These are phyloP conservation scores for Populus alba DNA, from an alignment of 345 rosid genomes.

Conservation along the genomic window DNA sequence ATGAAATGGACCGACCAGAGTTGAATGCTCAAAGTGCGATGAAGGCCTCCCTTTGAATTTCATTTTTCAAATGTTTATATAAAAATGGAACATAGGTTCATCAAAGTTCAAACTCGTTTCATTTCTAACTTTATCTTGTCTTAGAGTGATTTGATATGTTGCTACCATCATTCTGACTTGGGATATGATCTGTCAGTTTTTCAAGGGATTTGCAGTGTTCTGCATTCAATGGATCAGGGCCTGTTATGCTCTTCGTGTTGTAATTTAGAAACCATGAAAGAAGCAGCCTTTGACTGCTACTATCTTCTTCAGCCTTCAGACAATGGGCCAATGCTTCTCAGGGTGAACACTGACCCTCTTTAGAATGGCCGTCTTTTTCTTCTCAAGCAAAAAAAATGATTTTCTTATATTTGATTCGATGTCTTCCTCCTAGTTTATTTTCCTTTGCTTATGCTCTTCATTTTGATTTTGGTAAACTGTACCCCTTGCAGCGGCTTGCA, in stretches of 20 bases:
- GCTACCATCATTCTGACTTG: constrained; percentile 10
- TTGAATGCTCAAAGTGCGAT: constrained; percentile 66
- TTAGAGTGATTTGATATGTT: background rate
- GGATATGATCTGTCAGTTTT: constrained; percentile 50
- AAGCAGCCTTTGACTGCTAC: constrained; percentile 56
- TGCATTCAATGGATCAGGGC: constrained; percentile 78
- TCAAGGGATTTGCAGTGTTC: constrained; percentile 65
- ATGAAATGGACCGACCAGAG: constrained; percentile 60
- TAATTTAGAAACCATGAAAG: constrained; percentile 58
- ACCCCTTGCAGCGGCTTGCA: constrained; percentile 67
- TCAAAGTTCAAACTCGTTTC: constrained; percentile 6
- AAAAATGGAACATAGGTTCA: background rate
- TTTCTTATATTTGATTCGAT: background rate
- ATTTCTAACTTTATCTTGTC: constrained; percentile 4
- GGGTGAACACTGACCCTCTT: constrained; percentile 46
- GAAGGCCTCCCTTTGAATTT: constrained; percentile 13
- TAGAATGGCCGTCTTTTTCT: constrained; percentile 4
- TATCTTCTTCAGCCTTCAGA: constrained; percentile 88
- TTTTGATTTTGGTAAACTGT: constrained; percentile 16
- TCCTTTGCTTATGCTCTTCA: constrained; percentile 3
- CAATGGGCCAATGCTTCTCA: constrained; percentile 84
- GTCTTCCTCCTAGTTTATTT: constrained; percentile 4
- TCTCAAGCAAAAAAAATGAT: background rate
- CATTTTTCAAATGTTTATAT: background rate
- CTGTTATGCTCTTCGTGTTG: constrained; percentile 67